Evolutionary conservation across 768 basidiomycete genomes (phyloP).

Genomic region (Pleurotus tuoliensis): DNA sequence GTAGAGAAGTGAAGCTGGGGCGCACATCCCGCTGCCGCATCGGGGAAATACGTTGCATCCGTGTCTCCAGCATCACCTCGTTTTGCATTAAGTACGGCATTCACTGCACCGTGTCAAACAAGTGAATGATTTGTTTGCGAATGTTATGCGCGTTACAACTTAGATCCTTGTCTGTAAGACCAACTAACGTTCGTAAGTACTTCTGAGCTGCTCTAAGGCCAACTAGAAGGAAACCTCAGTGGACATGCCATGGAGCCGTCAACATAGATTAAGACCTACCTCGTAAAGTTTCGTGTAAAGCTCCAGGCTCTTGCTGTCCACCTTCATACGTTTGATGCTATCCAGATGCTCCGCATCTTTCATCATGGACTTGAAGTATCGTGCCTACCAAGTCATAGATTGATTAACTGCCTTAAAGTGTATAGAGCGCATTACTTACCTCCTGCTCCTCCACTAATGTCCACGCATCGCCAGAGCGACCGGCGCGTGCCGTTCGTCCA

Average conservation of each 20-base stretch:
- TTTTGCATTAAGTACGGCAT: too few species aligned
- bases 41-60: too few species aligned
- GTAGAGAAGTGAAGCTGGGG: too few species aligned
- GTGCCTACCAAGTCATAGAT: conserved; percentile 46
- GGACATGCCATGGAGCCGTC: background rate
- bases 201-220: conserved; percentile 35
- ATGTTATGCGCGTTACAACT: too few species aligned
- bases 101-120: too few species aligned
- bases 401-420: background rate
- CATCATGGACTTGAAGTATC: conserved; percentile 84
- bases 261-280: conserved; percentile 33
- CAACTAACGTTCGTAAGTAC: conserved; percentile 28
- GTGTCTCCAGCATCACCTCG: too few species aligned
- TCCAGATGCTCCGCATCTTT: conserved; percentile 66
- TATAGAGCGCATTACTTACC: conserved; percentile 31
- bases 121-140: too few species aligned
- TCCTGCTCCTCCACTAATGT: conserved; percentile 94
- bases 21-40: too few species aligned
- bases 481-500: conserved; percentile 93
- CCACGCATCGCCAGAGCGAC: conserved; percentile 87
- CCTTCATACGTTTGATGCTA: conserved; percentile 62
- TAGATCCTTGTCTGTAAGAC: too few species aligned
- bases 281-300: conserved; percentile 61
- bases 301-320: conserved; percentile 58
- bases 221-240: conserved; percentile 19